These are phyloP conservation scores for Colletotrichum shisoi DNA, from an alignment of 2,329 filamentous ascomycete genomes.

Conservation along the genomic window DNA sequence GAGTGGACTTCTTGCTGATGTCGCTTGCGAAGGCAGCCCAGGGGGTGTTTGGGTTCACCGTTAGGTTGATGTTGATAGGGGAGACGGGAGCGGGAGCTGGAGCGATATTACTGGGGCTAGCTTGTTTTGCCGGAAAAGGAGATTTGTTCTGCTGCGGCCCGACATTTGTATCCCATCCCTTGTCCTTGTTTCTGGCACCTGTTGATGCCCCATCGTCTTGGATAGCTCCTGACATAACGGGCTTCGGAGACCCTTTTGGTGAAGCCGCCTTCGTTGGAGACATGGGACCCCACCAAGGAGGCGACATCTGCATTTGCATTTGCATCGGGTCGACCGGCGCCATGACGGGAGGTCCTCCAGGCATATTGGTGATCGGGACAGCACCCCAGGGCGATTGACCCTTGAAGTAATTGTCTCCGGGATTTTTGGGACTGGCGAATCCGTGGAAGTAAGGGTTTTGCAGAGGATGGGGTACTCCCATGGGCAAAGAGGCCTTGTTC, in stretches of 20 bases:
- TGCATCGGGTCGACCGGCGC: slow-evolving; percentile 24
- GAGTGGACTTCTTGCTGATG: slow-evolving; percentile 27
- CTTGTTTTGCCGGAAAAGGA: slow-evolving; percentile 14
- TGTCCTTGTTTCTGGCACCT: slow-evolving; percentile 36
- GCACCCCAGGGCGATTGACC: slow-evolving; percentile 35
- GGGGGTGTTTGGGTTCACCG: slow-evolving; percentile 35
- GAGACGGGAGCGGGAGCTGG: slow-evolving; percentile 23
- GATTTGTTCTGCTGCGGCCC: slow-evolving; percentile 20
- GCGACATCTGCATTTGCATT: slow-evolving; percentile 18
- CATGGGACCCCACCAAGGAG: slow-evolving; percentile 15
- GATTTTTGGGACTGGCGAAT: slow-evolving; percentile 44
- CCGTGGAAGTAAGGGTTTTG: slow-evolving; percentile 56
- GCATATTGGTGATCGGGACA: slow-evolving; percentile 16
- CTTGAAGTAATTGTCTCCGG: slow-evolving; percentile 29
- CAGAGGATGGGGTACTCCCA: slow-evolving; percentile 55
- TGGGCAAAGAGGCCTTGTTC: slow-evolving; percentile 47
- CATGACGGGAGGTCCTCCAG: slow-evolving; percentile 27
- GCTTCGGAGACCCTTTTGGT: slow-evolving; percentile 17
- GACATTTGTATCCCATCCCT: slow-evolving; percentile 39
- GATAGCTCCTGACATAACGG: slow-evolving; percentile 31
- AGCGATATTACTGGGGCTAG: slow-evolving; percentile 9
- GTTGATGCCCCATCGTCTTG: slow-evolving; percentile 8
- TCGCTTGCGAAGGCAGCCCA: slow-evolving; percentile 31
- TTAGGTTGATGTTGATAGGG: slow-evolving; percentile 34
- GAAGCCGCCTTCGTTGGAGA: slow-evolving; percentile 19